phyloP scores from a whole-genome alignment of 495 filamentous ascomycete species.

The Polyplosphaeria fusca region DNA sequence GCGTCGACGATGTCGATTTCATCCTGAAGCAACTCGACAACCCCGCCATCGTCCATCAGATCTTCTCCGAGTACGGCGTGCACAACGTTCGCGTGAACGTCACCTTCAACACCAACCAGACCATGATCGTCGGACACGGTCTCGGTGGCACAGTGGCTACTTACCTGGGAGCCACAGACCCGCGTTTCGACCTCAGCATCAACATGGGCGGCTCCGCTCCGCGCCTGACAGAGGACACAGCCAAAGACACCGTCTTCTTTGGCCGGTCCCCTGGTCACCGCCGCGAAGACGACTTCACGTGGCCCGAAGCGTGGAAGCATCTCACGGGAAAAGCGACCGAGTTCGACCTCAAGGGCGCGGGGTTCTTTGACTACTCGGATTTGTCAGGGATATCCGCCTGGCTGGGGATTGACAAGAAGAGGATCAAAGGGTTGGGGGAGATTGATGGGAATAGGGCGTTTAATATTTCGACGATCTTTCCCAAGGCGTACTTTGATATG shows the following conservation, averaged over 20 bases:
- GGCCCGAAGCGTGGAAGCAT: background rate
- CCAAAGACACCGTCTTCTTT: constrained; percentile 5
- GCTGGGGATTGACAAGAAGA: background rate
- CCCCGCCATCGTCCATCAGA: background rate
- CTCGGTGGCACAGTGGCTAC: constrained; percentile 7
- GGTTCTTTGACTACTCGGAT: constrained; percentile 6
- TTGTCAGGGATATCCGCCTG: background rate
- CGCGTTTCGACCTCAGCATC: background rate
- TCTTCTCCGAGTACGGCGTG: background rate
- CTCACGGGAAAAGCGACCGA: background rate
- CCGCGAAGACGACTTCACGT: background rate
- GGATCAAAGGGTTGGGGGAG: background rate
- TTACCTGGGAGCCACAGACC: background rate
- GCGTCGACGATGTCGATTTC: constrained; percentile 2
- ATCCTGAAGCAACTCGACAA: background rate
- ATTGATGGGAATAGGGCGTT: background rate
- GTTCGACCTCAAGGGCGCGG: constrained; percentile 1
- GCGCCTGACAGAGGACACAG: background rate
- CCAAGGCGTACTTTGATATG: background rate
- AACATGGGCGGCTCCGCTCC: constrained; percentile 7
- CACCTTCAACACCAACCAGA: background rate
- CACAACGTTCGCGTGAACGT: background rate
- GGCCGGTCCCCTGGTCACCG: background rate
- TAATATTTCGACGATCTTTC: background rate
- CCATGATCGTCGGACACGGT: background rate